Base-by-base conservation (phyloP, 495 filamentous ascomycete species). In the Cercophora scortea region DNA sequence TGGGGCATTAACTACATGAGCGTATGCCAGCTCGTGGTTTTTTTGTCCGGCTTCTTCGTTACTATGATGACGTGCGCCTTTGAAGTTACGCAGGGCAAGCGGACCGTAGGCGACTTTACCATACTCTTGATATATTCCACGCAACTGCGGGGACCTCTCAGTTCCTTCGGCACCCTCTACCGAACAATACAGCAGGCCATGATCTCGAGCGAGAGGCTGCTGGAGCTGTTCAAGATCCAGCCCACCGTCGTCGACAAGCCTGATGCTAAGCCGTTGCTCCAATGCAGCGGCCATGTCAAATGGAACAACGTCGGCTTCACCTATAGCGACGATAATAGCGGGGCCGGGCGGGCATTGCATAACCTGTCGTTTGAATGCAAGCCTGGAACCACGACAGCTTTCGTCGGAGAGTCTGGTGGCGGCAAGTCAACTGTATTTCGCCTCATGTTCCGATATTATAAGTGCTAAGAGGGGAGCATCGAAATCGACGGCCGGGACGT, bases 81-180 rank as follows among this genome's bases (percentile, higher is more conserved):
- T 65, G 89, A 96, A 68, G 87, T 96, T 18, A 85, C 89, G 0
- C 82, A 74, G 32, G 82, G 82, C 9, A 74, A 83, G 61, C 81
- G 79, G 17, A 68, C 74, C 17, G 88, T 95, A 9, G 87, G 89
- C 55, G 73, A 86, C 47, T 96, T 96, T 61, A 86, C 93, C 8
- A 69, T 74, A 3, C 73, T 97, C 49, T 73, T 97, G 53, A 87
- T 86, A 6, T 98, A 96, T 70, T 90, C 97, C 76, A 84, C 82
- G 32, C 93, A 98, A 66, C 75, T 98, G 33, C 90, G 96, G 68
- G 85, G 83, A 1, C 93, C 93, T 8, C 77, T 98, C 59, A 96
- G 96, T 68, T 98, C 94, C 77, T 95, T 96, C 66, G 91, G 92
- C 35, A 92, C 92, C 0, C 96, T 95, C 69, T 96, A 96, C 66